Evolutionary conservation across 1,139 yeast genomes (phyloP), one percentile per base, ranked within the genome.

Genomic region (Blastobotrys indianensis): DNA sequence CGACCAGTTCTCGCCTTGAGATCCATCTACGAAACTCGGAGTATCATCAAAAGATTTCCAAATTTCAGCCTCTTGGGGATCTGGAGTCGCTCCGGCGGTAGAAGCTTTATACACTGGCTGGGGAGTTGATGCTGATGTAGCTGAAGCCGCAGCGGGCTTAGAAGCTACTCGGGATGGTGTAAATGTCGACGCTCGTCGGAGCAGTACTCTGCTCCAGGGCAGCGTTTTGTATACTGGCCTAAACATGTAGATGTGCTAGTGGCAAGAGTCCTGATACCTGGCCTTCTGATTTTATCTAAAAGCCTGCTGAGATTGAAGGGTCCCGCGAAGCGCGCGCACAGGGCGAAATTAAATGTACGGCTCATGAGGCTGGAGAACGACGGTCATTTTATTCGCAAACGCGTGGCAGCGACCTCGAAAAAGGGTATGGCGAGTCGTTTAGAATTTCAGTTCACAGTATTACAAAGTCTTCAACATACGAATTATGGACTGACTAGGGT

Each of bases 1-100:
- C 10, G 63, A 54, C 65, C 66, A 61, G 44, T 61, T 52, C 45
- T 56, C 59, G 2, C 46, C 51, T 12, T 42, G 43, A 11, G 37
- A 33, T 12, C 35, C 32, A 5, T 7, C 23, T 5, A 32, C 11
- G n/a, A 30, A 37, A 5, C 42, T 44, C 9, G 51, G 51, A 6
- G 47, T 45, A 39, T 46, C 51, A 36, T 48, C 51, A 16, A 48
- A 47, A 20, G 40, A 32, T 23, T 41, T 33, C 50, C 50, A 47
- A 4, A 46, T 41, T 25, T 36, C 47, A 7, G 47, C 44, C 7
- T 41, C 29, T 28, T 20, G 12, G 12, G 25, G 20, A 13, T 17
- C 20, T 4, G 37, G n/a, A 15, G n/a, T 15, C 11, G 37, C 12
- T 11, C 42, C 38, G 4, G 20, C 38, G 13, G 28, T 28, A 13